Percentiles rank a stretch among this genome's conserved stretches.
These are phyloP conservation scores for Penicillium hesseltinei DNA, from an alignment of 2,329 filamentous ascomycete species.

Conservation along the genomic window DNA sequence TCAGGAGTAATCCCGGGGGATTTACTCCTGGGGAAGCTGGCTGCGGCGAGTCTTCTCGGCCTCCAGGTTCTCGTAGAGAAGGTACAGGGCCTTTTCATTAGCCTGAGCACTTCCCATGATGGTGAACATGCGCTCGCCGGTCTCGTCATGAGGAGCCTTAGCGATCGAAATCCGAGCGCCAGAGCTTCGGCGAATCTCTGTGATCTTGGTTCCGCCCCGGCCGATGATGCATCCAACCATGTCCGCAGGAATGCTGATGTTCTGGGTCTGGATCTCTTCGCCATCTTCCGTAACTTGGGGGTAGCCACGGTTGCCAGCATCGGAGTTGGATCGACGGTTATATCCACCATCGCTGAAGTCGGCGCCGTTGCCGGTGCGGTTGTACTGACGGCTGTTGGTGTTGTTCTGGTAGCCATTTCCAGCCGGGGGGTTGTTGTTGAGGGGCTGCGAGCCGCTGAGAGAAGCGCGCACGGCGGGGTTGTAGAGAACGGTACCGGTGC, in stretches of 20 bases:
- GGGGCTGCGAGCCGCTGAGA: slow-evolving; percentile 55
- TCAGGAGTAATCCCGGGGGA: slow-evolving; percentile 7
- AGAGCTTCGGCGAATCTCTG: slow-evolving; percentile 95
- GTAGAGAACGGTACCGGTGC: slow-evolving; percentile 94
- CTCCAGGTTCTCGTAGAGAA: slow-evolving; percentile 97
- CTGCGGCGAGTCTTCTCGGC: slow-evolving; percentile 98
- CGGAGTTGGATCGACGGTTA: slow-evolving; percentile 78
- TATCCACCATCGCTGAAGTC: slow-evolving; percentile 89
- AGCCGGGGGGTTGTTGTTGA: slow-evolving; percentile 53
- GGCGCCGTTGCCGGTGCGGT: slow-evolving; percentile 91
- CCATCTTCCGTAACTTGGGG: slow-evolving; percentile 93
- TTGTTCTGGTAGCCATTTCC: slow-evolving; percentile 48
- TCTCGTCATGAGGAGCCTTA: slow-evolving; percentile 94
- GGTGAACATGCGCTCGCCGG: slow-evolving; percentile 98
- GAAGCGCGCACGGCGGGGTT: slow-evolving; percentile 92
- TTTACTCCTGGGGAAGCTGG: slow-evolving; percentile 64
- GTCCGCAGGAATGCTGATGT: slow-evolving; percentile 98
- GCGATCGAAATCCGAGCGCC: slow-evolving; percentile 97
- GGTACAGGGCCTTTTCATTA: slow-evolving; percentile 93
- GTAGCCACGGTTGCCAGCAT: slow-evolving; percentile 74
- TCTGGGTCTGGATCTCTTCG: slow-evolving; percentile 96
- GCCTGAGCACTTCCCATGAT: slow-evolving; percentile 93
- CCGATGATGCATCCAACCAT: slow-evolving; percentile 99
- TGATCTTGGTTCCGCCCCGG: slow-evolving; percentile 92
- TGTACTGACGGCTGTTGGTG: slow-evolving; percentile 66